Evolutionary conservation across 371 early-diverging fungal species (phyloP).

Genomic region (Mortierella polycephala): DNA sequence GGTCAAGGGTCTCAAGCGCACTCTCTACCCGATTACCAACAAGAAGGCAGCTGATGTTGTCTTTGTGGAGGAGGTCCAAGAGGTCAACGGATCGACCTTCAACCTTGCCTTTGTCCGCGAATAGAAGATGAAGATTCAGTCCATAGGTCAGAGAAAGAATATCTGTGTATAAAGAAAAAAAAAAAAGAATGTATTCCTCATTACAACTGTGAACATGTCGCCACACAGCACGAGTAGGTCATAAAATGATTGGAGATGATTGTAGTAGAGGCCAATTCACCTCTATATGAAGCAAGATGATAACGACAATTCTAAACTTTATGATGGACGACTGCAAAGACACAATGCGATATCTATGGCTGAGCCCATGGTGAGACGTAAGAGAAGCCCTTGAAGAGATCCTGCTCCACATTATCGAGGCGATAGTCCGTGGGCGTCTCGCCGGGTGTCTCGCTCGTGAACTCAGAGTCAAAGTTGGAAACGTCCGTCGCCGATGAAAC

Average conservation of each 20-base stretch:
- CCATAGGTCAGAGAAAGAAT: too few species aligned
- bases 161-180: neutral
- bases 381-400: slow-evolving; percentile 45
- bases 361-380: slow-evolving; percentile 47
- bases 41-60: slow-evolving; percentile 58
- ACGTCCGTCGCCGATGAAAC: slow-evolving; percentile 62
- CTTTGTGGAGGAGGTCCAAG: slow-evolving; percentile 81
- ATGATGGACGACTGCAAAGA: neutral
- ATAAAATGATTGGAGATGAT: too few species aligned
- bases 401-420: slow-evolving; percentile 49
- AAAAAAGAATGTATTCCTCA: neutral
- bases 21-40: slow-evolving; percentile 55
- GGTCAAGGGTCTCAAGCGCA: slow-evolving; percentile 78
- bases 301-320: neutral
- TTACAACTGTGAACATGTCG: too few species aligned
- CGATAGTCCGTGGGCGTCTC: slow-evolving; percentile 52
- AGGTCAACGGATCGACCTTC: slow-evolving; percentile 65
- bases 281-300: slow-evolving; percentile 9
- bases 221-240: too few species aligned
- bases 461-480: slow-evolving; percentile 72
- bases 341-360: slow-evolving; percentile 3
- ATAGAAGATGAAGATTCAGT: slow-evolving; percentile 9
- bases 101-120: slow-evolving; percentile 58
- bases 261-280: too few species aligned
- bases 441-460: slow-evolving; percentile 55